Base-by-base conservation (phyloP, 139 green algal species). In the Closterium sp. region DNA sequence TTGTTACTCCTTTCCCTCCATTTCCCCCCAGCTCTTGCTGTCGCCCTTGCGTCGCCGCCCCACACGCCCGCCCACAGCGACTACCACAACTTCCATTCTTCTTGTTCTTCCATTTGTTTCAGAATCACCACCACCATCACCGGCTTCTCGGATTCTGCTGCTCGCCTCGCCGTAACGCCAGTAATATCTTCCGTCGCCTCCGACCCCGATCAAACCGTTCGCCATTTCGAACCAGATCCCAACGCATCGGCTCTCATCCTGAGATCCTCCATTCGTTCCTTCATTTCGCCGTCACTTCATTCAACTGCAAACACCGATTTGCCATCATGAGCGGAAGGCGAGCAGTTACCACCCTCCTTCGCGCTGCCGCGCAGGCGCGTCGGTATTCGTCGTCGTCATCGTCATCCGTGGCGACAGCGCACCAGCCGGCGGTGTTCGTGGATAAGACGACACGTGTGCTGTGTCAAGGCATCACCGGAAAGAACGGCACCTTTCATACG, bases 401-500 rank as follows among this genome's bases (percentile, higher is more conserved):
- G 50, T 73, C 50, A 22, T 73, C 50, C 87, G 31, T 28, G 50
- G 50, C 50, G 50, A 73, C 50, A 73, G 50, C 50, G 50, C 31
- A 89, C 6, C 31, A 42, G 30, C 97, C 97, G 0, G 97, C 98
- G n/a, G 98, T 99, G 24, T 99, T 99, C 93, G 96, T 99, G 9
- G 96, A 99, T 91, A 98, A 98, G 90, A 96, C 96, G 87, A 99
- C 98, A 9, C 98, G 93, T 28, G 94, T 95, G 29, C 93, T 96
- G 22, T 94, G 90, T 88, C 95, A 96, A 86, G 98, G 98, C 30
- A 95, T 99, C 88, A 99, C 98, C 1, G 98, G 98, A 70, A 99
- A 99, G 96, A 99, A 98, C 84, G 98, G 98, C 50, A 99, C 97
- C 45, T 99, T 99, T 94, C 98, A 99, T 94, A 98, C 97, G 3